Conservation (phyloP, 768 basidiomycete species). For the Mycena chlorophos region DNA sequence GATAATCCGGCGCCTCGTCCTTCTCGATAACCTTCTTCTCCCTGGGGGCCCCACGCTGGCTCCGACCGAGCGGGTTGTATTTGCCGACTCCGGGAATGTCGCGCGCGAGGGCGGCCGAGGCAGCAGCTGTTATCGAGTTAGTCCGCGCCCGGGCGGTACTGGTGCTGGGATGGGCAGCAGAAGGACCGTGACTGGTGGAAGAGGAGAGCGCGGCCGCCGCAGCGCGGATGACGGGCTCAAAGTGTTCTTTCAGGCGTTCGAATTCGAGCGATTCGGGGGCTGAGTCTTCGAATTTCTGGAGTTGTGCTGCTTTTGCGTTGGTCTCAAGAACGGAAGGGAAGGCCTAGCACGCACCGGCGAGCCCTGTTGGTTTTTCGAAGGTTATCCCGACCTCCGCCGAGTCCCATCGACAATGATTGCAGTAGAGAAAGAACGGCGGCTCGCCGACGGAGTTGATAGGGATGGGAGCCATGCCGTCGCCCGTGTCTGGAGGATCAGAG, state of each 20-base stretch:
- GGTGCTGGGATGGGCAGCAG: conserved; percentile 47
- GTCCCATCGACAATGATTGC: conserved; percentile 94
- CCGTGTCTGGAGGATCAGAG: conserved; percentile 73
- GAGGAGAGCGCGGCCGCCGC: conserved; percentile 75
- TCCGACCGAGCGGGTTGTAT: conserved; percentile 64
- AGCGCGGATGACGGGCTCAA: conserved; percentile 86
- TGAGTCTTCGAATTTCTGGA: conserved; percentile 88
- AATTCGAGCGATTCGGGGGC: conserved; percentile 86
- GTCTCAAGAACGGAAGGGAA: conserved; percentile 4
- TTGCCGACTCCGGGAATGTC: conserved; percentile 83
- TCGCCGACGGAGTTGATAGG: conserved; percentile 67
- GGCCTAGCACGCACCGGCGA: conserved; percentile 65
- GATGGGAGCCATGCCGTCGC: conserved; percentile 54
- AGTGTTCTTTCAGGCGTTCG: conserved; percentile 93
- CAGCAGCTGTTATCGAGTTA: conserved; percentile 84
- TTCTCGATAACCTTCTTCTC: conserved; percentile 68
- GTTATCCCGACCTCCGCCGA: conserved; percentile 87
- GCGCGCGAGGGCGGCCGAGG: conserved; percentile 83
- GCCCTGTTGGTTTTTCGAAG: conserved; percentile 95
- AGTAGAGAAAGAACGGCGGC: conserved; percentile 88
- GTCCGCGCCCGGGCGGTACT: conserved; percentile 63
- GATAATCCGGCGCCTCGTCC: conserved; percentile 79
- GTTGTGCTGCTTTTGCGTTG: conserved; percentile 68
- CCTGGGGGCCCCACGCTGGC: conserved; percentile 45
- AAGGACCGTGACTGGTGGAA: conserved; percentile 47